Conservation (phyloP, 306 rosid species). For the Dalbergia cultrata region DNA sequence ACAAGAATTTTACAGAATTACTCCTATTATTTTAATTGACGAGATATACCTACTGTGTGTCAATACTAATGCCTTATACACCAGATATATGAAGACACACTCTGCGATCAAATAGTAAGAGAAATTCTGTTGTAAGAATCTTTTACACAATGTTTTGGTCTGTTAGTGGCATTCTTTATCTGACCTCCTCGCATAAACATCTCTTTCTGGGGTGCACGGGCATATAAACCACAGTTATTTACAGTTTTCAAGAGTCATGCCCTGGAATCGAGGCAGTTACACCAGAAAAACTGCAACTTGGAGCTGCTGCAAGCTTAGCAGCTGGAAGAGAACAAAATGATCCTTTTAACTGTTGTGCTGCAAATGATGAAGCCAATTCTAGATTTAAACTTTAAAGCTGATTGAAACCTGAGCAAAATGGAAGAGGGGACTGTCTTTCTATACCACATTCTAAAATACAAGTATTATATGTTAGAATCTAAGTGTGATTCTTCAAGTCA, state of each 20-base stretch:
- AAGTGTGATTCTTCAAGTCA: slow-evolving; percentile 25
- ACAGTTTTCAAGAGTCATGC: slow-evolving; percentile 41
- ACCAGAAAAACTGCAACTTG: slow-evolving; percentile 61
- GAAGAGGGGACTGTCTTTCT: slow-evolving; percentile 19
- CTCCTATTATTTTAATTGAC: slow-evolving; percentile 25
- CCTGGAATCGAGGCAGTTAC: not conserved
- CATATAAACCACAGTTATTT: slow-evolving; percentile 44
- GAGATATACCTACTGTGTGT: not conserved
- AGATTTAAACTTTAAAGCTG: not conserved
- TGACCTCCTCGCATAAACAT: slow-evolving; percentile 24
- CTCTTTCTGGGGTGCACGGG: slow-evolving; percentile 28
- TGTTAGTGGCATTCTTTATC: slow-evolving; percentile 39
- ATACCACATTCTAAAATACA: slow-evolving; percentile 16
- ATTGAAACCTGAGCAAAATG: not conserved
- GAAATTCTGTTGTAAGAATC: slow-evolving; percentile 27
- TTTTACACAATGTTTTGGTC: slow-evolving; percentile 39
- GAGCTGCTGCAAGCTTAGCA: slow-evolving; percentile 99
- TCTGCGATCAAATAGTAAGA: slow-evolving; percentile 32
- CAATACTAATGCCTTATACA: not conserved
- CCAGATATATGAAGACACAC: slow-evolving; percentile 9
- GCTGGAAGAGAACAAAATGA: slow-evolving; percentile 55
- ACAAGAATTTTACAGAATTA: slow-evolving; percentile 40
- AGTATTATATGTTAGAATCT: slow-evolving; percentile 15
- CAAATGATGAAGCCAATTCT: slow-evolving; percentile 4
- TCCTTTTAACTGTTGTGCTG: not conserved